Evolutionary conservation across 192 early-diverging fungal species (phyloP), one percentile per base, ranked within the genome.

Genomic region (Coemansia sp.): DNA sequence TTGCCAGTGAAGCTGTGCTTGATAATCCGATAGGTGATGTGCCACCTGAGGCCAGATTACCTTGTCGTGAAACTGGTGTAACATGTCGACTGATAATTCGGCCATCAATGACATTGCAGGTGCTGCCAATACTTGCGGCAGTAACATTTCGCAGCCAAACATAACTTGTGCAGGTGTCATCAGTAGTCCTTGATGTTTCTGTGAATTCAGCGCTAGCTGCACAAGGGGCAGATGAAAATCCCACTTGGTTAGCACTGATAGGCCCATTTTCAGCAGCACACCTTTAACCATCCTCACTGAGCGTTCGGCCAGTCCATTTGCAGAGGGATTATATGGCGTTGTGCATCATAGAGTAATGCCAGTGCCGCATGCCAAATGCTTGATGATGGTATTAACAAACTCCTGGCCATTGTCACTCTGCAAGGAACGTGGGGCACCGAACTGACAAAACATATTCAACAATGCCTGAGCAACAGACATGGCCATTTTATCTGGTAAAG

Each of bases 281-380:
- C 22, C 8, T 10, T 9, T 53, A 22, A 26, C 51, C 7, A 9
- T 53, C 51, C 26, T 22, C 21, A 53, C 51, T 2, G 19, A 25
- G 19, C 51, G 22, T 53, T 53, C 51, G n/a, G 51, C 51, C 10
- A 26, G 23, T 7, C 51, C 51, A 22, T 53, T 53, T 22, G 51
- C 51, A 22, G 23, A 26, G 8, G 51, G 51, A 7, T 24, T 53
- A 23, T 53, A 53, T 23, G 51, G 19, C 7, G 51, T 53, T 10
- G 26, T 53, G 7, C 10, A 7, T 1, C 22, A 21, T 8, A 25
- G 22, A 21, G 22, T 26, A 9, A 53, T 24, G 26, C 21, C 21
- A 7, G 19, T 53, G 12, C 8, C 22, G 2, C 22, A 26, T 22
- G 51, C 51, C 2, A 53, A 22, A 22, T 53, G 51, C 51, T 53